Evolutionary conservation across 176 grass and related monocot genomes (phyloP).

Genomic region (Carex kokanica): DNA sequence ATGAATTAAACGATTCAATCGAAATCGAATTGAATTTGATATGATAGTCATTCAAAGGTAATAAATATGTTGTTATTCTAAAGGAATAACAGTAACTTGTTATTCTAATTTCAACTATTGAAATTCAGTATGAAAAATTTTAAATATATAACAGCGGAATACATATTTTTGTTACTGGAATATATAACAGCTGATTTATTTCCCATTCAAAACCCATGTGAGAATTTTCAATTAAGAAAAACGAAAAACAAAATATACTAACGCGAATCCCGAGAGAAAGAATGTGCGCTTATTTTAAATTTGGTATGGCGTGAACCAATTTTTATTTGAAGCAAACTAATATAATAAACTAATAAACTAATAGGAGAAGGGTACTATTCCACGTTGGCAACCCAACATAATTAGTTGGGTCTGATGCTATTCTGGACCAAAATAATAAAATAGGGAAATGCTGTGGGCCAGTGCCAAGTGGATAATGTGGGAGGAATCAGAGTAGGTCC

Average conservation of each 20-base stretch:
- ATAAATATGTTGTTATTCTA: too few relatives aligned
- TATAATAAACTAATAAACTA: neutral
- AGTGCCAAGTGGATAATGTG: neutral
- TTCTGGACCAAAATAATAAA: neutral
- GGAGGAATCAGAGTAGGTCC: too few relatives aligned
- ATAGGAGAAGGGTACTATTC: neutral
- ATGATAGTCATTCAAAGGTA: too few relatives aligned
- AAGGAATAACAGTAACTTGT: too few relatives aligned
- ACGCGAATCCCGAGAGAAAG: neutral
- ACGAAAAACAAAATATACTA: neutral
- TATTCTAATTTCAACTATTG: too few relatives aligned
- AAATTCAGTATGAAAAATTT: too few relatives aligned
- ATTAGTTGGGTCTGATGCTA: neutral
- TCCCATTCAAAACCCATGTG: neutral
- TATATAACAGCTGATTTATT: too few relatives aligned
- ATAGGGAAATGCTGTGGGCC: neutral
- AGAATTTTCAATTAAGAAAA: neutral
- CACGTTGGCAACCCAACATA: neutral
- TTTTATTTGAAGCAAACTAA: neutral
- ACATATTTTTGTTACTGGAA: too few relatives aligned
- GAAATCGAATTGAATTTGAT: too few relatives aligned
- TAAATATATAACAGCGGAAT: too few relatives aligned
- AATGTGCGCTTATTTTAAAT: neutral
- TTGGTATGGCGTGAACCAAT: neutral
- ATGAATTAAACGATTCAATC: too few relatives aligned